Percentiles rank a stretch among this genome's conserved stretches.
Evolutionary conservation across 2,329 filamentous ascomycete species (phyloP).

Genomic region (Phaeosphaeriaceae sp.): DNA sequence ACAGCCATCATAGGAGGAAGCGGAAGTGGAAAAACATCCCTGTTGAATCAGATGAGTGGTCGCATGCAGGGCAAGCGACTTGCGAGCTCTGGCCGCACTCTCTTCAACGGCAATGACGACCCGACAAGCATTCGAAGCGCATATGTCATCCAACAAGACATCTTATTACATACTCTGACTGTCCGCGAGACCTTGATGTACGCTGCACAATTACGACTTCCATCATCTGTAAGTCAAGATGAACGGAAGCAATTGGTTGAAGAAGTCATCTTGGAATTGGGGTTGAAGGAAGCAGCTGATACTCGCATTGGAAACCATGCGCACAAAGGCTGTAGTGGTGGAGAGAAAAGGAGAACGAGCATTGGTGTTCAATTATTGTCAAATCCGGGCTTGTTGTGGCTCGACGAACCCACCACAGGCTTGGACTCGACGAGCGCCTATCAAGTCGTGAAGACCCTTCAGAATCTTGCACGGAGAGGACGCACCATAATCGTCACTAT

Average conservation of each 20-base stretch:
- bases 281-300: conserved; percentile 77
- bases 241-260: conserved; percentile 72
- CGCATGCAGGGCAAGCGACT: conserved; percentile 67
- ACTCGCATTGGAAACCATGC: conserved; percentile 75
- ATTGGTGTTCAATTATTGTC: conserved; percentile 81
- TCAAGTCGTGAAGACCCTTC: conserved; percentile 74
- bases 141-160: conserved; percentile 80
- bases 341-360: conserved; percentile 77
- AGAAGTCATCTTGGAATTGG: conserved; percentile 77
- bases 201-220: conserved; percentile 74
- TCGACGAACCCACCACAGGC: conserved; percentile 81
- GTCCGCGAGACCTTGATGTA: conserved; percentile 78
- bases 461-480: conserved; percentile 70
- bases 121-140: conserved; percentile 63
- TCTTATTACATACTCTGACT: conserved; percentile 74
- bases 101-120: conserved; percentile 67
- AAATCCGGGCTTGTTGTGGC: conserved; percentile 78
- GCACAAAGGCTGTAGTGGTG: conserved; percentile 79
- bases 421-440: conserved; percentile 79
- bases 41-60: conserved; percentile 73
- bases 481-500: conserved; percentile 77
- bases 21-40: conserved; percentile 69
- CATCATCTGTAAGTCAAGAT: conserved; percentile 64
- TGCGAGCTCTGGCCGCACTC: conserved; percentile 59
- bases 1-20: conserved; percentile 79